These are phyloP conservation scores for Trichoderma gamsii DNA, from an alignment of 495 filamentous ascomycete species.

Conservation along the genomic window DNA sequence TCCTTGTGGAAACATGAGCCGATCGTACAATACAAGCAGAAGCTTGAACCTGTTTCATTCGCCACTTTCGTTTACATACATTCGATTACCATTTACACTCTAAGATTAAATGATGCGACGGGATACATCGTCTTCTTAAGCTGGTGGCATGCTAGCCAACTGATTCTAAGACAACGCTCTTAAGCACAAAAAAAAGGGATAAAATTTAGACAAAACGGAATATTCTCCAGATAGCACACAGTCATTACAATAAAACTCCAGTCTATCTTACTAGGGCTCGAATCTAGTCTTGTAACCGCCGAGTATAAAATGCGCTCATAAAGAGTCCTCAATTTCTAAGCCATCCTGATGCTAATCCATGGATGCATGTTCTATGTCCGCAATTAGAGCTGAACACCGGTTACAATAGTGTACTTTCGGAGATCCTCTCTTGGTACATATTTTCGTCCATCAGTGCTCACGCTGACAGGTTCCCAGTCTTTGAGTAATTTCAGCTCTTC, in stretches of 20 bases:
- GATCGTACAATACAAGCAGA: neutral
- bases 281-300: too few species aligned
- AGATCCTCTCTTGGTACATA: constrained; percentile 13
- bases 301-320: neutral
- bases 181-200: neutral
- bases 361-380: neutral
- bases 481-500: constrained; percentile 21
- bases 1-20: neutral
- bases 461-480: constrained; percentile 22
- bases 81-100: neutral
- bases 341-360: neutral
- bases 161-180: neutral
- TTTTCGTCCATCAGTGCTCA: constrained; percentile 23
- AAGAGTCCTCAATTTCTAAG: too few species aligned
- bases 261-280: neutral
- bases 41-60: neutral
- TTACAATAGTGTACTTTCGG: constrained; percentile 5
- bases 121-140: neutral
- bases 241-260: neutral
- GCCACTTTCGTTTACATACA: neutral
- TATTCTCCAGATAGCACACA: neutral
- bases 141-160: neutral
- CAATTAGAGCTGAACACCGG: neutral
- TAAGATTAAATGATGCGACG: neutral
- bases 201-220: neutral